Conservation (phyloP, 2,329 filamentous ascomycete genomes). For the Alternaria novae-zelandiae region DNA sequence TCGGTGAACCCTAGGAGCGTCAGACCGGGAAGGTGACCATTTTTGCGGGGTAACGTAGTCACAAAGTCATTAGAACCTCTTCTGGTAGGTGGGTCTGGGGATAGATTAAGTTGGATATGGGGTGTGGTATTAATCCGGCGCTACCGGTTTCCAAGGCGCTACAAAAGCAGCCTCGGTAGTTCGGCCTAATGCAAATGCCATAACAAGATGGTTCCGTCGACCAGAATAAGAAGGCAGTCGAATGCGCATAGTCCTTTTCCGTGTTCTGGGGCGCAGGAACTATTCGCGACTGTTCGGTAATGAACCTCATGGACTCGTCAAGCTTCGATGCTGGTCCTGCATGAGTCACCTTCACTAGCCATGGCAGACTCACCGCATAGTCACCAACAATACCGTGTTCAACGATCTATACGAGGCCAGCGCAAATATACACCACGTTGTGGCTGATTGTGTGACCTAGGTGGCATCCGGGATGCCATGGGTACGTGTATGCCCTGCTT, state of each 20-base stretch:
- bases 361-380: background rate
- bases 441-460: background rate
- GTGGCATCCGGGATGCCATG: background rate
- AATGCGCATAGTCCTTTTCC: background rate
- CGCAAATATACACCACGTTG: background rate
- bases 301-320: background rate
- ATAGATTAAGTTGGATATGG: slow-evolving; percentile 11
- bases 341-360: background rate
- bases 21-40: background rate
- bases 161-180: slow-evolving; percentile 5
- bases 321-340: background rate
- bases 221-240: background rate
- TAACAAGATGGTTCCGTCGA: background rate
- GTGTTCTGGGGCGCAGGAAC: background rate
- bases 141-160: background rate
- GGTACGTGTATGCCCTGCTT: background rate
- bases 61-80: background rate
- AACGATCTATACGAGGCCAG: background rate
- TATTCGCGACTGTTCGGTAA: background rate
- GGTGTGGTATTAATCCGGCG: slow-evolving; percentile 9
- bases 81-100: slow-evolving; percentile 9
- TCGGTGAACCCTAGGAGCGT: background rate
- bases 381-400: background rate
- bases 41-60: background rate
- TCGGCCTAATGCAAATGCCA: slow-evolving; percentile 3